A percentile compares a stretch with the other conserved stretches of the same genome.
Conservation (phyloP, 2,329 filamentous ascomycete genomes). For the Rutstroemia sp. region DNA sequence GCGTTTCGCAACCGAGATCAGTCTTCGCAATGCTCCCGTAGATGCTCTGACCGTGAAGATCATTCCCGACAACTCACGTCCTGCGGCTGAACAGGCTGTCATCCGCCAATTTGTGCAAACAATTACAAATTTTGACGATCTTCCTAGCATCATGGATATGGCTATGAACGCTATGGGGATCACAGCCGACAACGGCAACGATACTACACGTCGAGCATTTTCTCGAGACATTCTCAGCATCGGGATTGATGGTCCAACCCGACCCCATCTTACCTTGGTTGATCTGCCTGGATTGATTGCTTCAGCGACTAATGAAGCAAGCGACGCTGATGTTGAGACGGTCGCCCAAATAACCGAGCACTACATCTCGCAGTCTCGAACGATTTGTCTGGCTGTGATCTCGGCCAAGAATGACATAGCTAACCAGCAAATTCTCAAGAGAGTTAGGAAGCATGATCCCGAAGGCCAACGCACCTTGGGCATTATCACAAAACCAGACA, state of each 20-base stretch:
- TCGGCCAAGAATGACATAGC: conserved; percentile 36
- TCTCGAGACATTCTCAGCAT: conserved; percentile 25
- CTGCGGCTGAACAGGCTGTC: conserved; percentile 39
- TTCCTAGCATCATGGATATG: conserved; percentile 25
- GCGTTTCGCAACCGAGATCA: conserved; percentile 44
- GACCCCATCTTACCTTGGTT: conserved; percentile 27
- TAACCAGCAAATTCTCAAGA: conserved; percentile 34
- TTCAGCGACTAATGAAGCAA: conserved; percentile 20
- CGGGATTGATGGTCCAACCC: conserved; percentile 19
- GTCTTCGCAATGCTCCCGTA: conserved; percentile 25
- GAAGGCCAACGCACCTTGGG: conserved; percentile 34
- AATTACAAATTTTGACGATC: conserved; percentile 22
- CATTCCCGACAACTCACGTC: conserved; percentile 44
- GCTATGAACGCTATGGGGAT: conserved; percentile 25
- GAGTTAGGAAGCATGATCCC: conserved; percentile 31
- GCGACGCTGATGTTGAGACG: conserved; percentile 23
- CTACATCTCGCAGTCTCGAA: conserved; percentile 37
- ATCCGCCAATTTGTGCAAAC: conserved; percentile 30
- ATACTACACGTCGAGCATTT: conserved; percentile 15
- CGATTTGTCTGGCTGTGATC: conserved; percentile 40
- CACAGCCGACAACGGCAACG: background rate
- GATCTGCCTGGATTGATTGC: conserved; percentile 31
- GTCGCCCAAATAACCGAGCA: conserved; percentile 27
- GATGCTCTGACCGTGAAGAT: conserved; percentile 47
- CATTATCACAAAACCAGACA: conserved; percentile 41